Evolutionary conservation across 768 basidiomycete genomes (phyloP).

Genomic region (Royoungia palumana): DNA sequence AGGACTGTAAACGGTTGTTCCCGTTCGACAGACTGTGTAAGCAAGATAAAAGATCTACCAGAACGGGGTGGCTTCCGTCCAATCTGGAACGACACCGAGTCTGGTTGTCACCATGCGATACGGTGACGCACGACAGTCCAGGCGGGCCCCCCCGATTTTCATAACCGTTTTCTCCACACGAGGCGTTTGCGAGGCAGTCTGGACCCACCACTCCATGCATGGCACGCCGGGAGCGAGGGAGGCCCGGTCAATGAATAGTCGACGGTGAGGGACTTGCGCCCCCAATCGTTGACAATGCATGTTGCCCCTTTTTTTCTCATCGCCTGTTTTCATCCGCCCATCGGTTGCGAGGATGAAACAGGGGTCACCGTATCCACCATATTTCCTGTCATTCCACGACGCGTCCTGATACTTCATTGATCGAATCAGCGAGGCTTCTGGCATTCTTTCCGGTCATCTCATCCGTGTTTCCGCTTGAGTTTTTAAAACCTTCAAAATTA

Average conservation of each 20-base stretch:
- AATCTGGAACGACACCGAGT: background rate
- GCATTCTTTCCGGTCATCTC: background rate
- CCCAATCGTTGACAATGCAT: background rate
- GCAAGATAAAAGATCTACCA: background rate
- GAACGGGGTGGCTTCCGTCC: background rate
- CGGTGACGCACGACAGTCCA: background rate
- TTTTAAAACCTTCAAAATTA: no score
- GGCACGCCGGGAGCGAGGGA: background rate
- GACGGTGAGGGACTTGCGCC: background rate
- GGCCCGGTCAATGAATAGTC: background rate
- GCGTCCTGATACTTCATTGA: constrained; percentile 4
- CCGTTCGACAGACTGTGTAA: background rate
- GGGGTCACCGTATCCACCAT: constrained; percentile 5
- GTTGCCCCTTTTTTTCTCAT: background rate
- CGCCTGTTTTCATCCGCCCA: constrained; percentile 4
- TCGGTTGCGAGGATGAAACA: constrained; percentile 19
- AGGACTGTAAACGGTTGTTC: background rate
- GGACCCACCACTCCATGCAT: constrained; percentile 1
- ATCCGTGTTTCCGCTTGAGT: background rate
- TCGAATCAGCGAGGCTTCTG: constrained; percentile 15
- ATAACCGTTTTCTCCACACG: constrained; percentile 9
- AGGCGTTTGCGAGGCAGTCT: constrained; percentile 22
- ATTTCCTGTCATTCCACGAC: constrained; percentile 6
- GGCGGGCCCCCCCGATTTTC: constrained; percentile 2
- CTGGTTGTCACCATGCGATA: background rate